phyloP scores from a whole-genome alignment of 2,329 filamentous ascomycete genomes.

The Fusarium subglutinans region DNA sequence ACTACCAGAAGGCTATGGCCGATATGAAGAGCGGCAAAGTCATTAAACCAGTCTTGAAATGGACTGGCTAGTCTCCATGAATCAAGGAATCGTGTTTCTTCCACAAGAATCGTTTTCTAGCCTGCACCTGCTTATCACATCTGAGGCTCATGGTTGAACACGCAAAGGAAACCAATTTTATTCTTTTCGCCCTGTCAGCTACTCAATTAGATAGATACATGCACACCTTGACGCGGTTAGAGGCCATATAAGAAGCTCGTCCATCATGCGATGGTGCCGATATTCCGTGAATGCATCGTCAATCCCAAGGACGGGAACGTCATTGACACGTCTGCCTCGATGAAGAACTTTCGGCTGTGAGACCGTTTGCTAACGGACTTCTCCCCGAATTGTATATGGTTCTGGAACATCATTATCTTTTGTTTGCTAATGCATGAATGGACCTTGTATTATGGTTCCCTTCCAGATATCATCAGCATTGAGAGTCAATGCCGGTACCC shows the following conservation, averaged over 20 bases:
- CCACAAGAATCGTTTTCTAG: background rate
- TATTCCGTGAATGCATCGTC: no score
- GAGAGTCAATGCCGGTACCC: background rate
- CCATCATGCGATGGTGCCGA: background rate
- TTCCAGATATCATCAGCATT: background rate
- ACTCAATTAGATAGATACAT: accelerated
- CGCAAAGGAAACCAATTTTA: no score
- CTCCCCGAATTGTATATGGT: background rate
- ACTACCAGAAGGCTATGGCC: background rate
- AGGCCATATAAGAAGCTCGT: no score
- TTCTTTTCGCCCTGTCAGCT: background rate
- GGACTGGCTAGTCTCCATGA: background rate
- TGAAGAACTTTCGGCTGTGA: no score
- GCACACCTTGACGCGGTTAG: background rate
- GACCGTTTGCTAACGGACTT: background rate
- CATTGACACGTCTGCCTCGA: background rate
- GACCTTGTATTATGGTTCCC: background rate
- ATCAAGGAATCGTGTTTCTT: accelerated
- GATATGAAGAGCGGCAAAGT: background rate
- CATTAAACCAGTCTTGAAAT: background rate
- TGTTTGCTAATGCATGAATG: background rate
- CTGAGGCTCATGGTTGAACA: no score
- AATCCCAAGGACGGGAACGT: background rate
- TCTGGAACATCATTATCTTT: background rate
- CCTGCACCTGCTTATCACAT: accelerated